phyloP scores from a whole-genome alignment of 164 flowering plant species.

The Aristolochia contorta region DNA sequence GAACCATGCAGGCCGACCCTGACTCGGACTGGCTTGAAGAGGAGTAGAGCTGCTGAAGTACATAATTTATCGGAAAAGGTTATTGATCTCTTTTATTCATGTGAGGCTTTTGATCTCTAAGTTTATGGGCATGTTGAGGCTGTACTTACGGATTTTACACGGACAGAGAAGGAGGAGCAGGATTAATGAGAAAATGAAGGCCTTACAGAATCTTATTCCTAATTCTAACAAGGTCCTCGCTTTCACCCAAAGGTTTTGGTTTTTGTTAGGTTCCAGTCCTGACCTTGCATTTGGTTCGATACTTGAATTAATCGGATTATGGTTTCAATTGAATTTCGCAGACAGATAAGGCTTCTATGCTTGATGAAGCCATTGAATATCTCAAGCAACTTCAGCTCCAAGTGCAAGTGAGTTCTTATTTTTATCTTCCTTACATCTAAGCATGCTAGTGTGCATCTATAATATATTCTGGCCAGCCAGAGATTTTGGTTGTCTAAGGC shows the following conservation, averaged over 20 bases:
- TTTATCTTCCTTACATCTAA: no score
- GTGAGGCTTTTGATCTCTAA: neutral
- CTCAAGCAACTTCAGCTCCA: conserved; percentile 62
- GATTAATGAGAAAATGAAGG: conserved; percentile 63
- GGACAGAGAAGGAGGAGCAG: conserved; percentile 46
- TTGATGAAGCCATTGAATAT: conserved; percentile 57
- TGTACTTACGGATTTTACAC: neutral
- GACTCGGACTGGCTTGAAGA: conserved; percentile 51
- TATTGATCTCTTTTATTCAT: neutral
- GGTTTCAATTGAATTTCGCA: conserved; percentile 8
- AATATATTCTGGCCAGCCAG: no score
- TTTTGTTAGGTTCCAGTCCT: neutral
- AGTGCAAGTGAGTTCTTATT: conserved; percentile 26
- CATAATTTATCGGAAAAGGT: conserved; percentile 90
- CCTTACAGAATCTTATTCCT: conserved; percentile 62
- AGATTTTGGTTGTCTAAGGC: no score
- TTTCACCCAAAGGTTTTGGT: neutral
- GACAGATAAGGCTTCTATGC: conserved; percentile 66
- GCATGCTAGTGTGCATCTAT: no score
- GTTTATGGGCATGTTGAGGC: neutral
- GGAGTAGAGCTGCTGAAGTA: conserved; percentile 80
- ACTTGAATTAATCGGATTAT: neutral
- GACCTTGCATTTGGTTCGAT: neutral
- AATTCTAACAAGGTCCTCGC: conserved; percentile 44
- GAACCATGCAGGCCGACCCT: conserved; percentile 17